phyloP scores from a whole-genome alignment of 2,329 filamentous ascomycete species.

The Cladosporium colombiae region DNA sequence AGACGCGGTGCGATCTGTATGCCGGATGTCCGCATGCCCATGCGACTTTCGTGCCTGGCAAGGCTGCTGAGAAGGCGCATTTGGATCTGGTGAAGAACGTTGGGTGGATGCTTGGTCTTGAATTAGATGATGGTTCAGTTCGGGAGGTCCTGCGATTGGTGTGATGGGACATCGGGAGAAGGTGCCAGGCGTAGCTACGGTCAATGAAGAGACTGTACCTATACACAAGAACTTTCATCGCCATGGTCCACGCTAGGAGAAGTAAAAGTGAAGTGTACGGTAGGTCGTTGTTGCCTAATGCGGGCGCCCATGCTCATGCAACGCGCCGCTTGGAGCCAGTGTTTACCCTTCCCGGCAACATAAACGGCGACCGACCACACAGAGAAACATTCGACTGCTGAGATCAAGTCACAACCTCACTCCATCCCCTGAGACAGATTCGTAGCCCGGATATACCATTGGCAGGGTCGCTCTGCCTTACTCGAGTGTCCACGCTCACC shows the following conservation, averaged over 20 bases:
- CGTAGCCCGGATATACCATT: background rate
- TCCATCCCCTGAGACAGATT: background rate
- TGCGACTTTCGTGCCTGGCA: constrained; percentile 36
- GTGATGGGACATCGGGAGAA: background rate
- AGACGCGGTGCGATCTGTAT: constrained; percentile 49
- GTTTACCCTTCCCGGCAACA: background rate
- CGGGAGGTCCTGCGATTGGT: background rate
- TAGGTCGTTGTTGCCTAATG: background rate
- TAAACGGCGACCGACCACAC: background rate
- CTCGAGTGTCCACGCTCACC: too few relatives aligned
- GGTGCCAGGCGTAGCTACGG: background rate
- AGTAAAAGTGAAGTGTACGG: background rate
- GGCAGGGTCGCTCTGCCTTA: background rate
- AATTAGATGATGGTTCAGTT: background rate
- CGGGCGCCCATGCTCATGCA: background rate
- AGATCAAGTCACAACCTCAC: background rate
- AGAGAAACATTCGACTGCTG: background rate
- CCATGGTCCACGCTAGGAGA: background rate
- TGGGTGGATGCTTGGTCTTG: constrained; percentile 37
- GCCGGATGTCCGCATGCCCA: constrained; percentile 48
- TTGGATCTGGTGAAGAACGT: constrained; percentile 35
- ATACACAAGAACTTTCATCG: background rate
- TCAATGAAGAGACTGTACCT: background rate
- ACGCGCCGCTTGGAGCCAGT: background rate
- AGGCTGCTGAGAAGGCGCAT: constrained; percentile 29